Base-by-base conservation (phyloP, 805 yeast species). In the Saturnispora quitensis region DNA sequence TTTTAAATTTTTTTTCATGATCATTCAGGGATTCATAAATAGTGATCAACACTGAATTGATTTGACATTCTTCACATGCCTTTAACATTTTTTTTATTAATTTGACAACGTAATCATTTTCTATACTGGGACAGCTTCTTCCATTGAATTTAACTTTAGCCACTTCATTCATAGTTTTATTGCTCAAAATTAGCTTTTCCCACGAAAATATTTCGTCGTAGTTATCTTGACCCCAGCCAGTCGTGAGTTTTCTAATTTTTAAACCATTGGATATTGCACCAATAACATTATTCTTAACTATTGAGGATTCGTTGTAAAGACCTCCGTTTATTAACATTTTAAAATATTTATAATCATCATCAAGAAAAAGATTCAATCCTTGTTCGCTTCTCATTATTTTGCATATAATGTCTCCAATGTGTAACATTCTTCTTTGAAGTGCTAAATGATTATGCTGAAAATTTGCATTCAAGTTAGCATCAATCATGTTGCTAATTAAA, bases 291-390 rank as follows among this genome's bases (percentile, higher is more conserved):
- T 50, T 53, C 12, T 52, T 40, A n/a, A 55, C 48, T 22, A 34
- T 33, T 4, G 49, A 38, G n/a, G 53, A 47, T 20, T 55, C 58
- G 6, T 48, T 25, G 38, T 50, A 53, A 43, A 93, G 69, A 62
- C 34, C 34, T 10, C 89, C 83, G 43, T 73, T 66, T 2, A 90
- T 67, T 28, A 90, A 68, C 50, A 80, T 78, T 42, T 68, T 70
- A 22, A 90, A 62, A 9, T 83, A 75, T 51, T 70, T 68, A 55
- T 79, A 82, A 53, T 80, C 68, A 56, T 82, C 71, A 51, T 76
- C 72, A 1, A 85, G 75, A 58, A 83, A 77, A 15, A 84, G 77
- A 54, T 83, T 74, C 10, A 89, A 60, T 0, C 99, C 99, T 12
- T 13, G 17, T 33, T 28, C 34, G 15, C 40, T 42, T 25, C n/a